Evolutionary conservation across 495 filamentous ascomycete species (phyloP).

Genomic region (Letharia lupina): DNA sequence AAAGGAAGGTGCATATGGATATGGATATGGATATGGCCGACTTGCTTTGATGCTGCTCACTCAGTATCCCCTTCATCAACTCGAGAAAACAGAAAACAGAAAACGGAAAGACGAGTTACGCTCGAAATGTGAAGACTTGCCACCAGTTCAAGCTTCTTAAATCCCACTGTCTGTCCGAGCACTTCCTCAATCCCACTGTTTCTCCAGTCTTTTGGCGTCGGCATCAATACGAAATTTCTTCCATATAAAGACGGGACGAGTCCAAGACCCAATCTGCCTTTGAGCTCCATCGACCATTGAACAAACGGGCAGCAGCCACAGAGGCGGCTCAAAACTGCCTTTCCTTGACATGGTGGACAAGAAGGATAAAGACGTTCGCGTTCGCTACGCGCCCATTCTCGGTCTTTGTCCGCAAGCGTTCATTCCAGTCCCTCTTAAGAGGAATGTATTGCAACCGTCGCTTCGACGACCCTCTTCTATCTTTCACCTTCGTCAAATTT

Average conservation of each 20-base stretch:
- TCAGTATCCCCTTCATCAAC: not conserved
- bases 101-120: not conserved
- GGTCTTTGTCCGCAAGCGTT: conserved; percentile 19
- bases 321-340: not conserved
- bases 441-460: conserved; percentile 11
- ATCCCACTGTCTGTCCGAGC: not conserved
- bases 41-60: not conserved
- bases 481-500: not conserved
- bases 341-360: not conserved
- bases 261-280: not conserved
- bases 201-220: not conserved
- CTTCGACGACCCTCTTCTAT: not conserved
- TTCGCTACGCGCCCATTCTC: conserved; percentile 1
- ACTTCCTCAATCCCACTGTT: not conserved
- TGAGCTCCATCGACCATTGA: not conserved
- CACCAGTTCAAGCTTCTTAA: not conserved
- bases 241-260: not conserved
- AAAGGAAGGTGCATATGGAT: not conserved
- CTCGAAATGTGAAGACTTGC: not conserved
- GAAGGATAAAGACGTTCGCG: not conserved
- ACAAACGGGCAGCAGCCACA: conserved; percentile 1
- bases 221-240: not conserved
- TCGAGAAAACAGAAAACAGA: not conserved
- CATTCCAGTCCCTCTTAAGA: conserved; percentile 12
- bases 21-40: not conserved